Conservation (phyloP, 208 protist species). For the Phytomonas francai region DNA sequence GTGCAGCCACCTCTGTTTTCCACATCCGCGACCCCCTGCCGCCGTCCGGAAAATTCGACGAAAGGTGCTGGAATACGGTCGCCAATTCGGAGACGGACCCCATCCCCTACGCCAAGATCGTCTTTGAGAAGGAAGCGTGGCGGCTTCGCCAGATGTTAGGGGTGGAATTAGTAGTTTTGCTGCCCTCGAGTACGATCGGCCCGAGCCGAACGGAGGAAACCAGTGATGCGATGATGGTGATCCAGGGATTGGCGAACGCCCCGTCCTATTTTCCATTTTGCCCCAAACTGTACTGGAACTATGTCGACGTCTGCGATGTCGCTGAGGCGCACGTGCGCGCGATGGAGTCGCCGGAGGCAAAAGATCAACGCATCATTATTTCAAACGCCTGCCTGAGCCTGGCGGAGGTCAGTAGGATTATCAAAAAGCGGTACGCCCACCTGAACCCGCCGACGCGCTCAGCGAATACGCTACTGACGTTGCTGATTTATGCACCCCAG, state of each 20-base stretch:
- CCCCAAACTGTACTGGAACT: conserved; percentile 85
- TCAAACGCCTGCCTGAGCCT: conserved; percentile 68
- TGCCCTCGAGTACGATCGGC: conserved; percentile 80
- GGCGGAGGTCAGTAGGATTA: conserved; percentile 55
- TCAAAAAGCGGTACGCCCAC: conserved; percentile 70
- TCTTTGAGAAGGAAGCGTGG: conserved; percentile 87
- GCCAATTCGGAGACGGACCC: conserved; percentile 56
- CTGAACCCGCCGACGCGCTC: conserved; percentile 70
- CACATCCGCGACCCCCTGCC: conserved; percentile 67
- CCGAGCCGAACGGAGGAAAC: conserved; percentile 77
- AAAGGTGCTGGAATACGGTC: conserved; percentile 74
- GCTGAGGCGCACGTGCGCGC: conserved; percentile 80
- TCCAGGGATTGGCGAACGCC: conserved; percentile 62
- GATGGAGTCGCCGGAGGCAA: conserved; percentile 55
- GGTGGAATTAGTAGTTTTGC: conserved; percentile 80
- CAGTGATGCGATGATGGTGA: conserved; percentile 67
- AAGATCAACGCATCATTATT: conserved; percentile 82
- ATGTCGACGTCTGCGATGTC: conserved; percentile 85
- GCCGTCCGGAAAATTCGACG: conserved; percentile 58
- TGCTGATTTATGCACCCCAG: conserved; percentile 45
- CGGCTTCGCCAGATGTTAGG: conserved; percentile 82
- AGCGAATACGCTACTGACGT: conserved; percentile 71
- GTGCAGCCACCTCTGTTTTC: conserved; percentile 69
- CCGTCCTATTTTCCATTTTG: conserved; percentile 71
- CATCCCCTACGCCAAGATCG: conserved; percentile 70